Evolutionary conservation across 2,329 filamentous ascomycete species (phyloP), one percentile per base, ranked within the genome.

Genomic region (Epichloe bromicola): DNA sequence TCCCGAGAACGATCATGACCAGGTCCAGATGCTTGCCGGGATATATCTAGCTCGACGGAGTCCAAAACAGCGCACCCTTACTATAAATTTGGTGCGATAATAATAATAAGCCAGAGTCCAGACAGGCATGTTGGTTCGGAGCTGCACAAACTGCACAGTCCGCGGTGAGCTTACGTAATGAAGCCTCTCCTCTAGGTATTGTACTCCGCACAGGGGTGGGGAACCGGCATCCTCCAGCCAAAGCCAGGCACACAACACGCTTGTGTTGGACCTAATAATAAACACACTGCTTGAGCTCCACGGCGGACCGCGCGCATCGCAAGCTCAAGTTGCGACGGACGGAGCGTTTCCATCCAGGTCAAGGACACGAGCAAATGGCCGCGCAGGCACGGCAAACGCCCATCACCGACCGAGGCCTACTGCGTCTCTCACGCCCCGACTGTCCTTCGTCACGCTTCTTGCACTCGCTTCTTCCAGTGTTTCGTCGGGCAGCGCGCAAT

Each of bases 401-500:
- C 19, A 47, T 34, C 39, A 30, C 26, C 30, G 17, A 42, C 30
- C 23, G 39, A n/a, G 23, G 46, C 36, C 46, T 48, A n/a, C 36
- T 11, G 36, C n/a, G 46, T 20, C 39, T 43, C 19, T 19, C n/a
- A 6, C 19, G 5, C 39, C 15, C 14, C 15, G 3, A 15, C 14
- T 4, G 23, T 26, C 17, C 39, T n/a, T 12, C n/a, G 11, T 12
- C 14, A 49, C 38, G 14, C 17, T 40, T 8, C 39, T 34, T n/a
- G 19, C 26, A 49, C 47, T 26, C 19, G 12, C 11, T 40, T 8
- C 20, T 14, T 23, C 7, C 14, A 14, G 8, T 23, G 33, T 19
- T 5, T 37, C 15, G 17, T 6, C 39, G 45, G 39, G 39, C 20
- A 38, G 34, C 40, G 50, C 46, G 53, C 49, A 17, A 64, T 64